These are phyloP conservation scores for Talaromyces pinophilus DNA, from an alignment of 2,329 filamentous ascomycete genomes.

Conservation along the genomic window DNA sequence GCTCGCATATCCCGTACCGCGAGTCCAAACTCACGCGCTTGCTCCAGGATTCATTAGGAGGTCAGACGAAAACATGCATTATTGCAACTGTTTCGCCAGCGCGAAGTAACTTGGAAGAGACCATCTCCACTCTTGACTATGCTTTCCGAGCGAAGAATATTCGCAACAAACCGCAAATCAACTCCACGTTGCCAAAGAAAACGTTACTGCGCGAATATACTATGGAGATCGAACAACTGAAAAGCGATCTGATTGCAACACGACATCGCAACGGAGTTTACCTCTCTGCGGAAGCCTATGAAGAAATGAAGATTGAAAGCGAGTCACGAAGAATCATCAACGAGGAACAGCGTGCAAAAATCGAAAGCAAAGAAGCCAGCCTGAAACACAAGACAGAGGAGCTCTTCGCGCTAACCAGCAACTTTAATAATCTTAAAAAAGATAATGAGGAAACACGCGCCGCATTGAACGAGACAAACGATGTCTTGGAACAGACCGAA, in stretches of 20 bases:
- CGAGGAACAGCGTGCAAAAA: conserved; percentile 88
- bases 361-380: conserved; percentile 88
- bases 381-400: conserved; percentile 93
- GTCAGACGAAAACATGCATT: conserved; percentile 96
- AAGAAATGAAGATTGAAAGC: conserved; percentile 87
- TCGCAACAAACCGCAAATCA: conserved; percentile 94
- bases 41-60: conserved; percentile 93
- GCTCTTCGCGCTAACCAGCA: conserved; percentile 79
- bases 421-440: conserved; percentile 84
- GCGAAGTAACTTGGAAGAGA: conserved; percentile 94
- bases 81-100: conserved; percentile 95
- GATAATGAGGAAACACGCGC: conserved; percentile 77
- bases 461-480: conserved; percentile 75
- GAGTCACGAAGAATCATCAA: conserved; percentile 88
- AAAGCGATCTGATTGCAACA: conserved; percentile 89
- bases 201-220: conserved; percentile 89
- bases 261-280: conserved; percentile 94
- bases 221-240: conserved; percentile 88
- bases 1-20: conserved; percentile 82
- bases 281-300: conserved; percentile 81
- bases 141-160: conserved; percentile 98
- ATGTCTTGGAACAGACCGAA: conserved; percentile 83
- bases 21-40: conserved; percentile 96
- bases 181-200: conserved; percentile 89
- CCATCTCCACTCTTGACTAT: conserved; percentile 96